Evolutionary conservation across 352 stramenopile species (phyloP).

Genomic region (Aphanomyces cochlioides): DNA sequence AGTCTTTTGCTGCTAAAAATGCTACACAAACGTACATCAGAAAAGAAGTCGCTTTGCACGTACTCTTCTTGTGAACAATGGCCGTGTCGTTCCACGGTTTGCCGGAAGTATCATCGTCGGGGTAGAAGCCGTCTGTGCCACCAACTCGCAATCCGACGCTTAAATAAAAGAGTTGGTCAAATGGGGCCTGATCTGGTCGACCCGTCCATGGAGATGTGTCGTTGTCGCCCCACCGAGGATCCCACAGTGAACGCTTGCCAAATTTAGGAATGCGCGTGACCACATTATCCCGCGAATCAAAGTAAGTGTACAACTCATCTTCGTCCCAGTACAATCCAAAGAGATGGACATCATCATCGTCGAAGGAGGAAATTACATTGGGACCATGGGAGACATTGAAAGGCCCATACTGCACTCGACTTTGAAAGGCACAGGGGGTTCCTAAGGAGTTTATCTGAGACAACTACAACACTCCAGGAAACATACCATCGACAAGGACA

Average conservation of each 20-base stretch:
- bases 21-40: constrained; percentile 26
- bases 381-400: constrained; percentile 4
- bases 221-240: background rate
- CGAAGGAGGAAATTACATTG: background rate
- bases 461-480: too few species aligned
- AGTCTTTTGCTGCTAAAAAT: constrained; percentile 33
- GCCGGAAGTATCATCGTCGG: constrained; percentile 24
- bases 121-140: constrained; percentile 33
- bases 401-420: background rate
- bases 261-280: background rate
- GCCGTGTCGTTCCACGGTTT: constrained; percentile 39
- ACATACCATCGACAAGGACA: constrained; percentile 36
- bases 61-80: constrained; percentile 20
- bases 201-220: constrained; percentile 10
- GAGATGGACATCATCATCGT: constrained; percentile 16
- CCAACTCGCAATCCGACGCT: constrained; percentile 31
- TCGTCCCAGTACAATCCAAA: constrained; percentile 26
- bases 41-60: background rate
- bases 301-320: constrained; percentile 14
- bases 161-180: constrained; percentile 25
- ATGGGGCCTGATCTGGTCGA: constrained; percentile 5
- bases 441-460: too few species aligned
- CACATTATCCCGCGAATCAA: constrained; percentile 10
- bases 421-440: background rate
- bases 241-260: constrained; percentile 11